Evolutionary conservation across 2,329 filamentous ascomycete species (phyloP), one percentile per base, ranked within the genome.

Genomic region (Metarhizium album): DNA sequence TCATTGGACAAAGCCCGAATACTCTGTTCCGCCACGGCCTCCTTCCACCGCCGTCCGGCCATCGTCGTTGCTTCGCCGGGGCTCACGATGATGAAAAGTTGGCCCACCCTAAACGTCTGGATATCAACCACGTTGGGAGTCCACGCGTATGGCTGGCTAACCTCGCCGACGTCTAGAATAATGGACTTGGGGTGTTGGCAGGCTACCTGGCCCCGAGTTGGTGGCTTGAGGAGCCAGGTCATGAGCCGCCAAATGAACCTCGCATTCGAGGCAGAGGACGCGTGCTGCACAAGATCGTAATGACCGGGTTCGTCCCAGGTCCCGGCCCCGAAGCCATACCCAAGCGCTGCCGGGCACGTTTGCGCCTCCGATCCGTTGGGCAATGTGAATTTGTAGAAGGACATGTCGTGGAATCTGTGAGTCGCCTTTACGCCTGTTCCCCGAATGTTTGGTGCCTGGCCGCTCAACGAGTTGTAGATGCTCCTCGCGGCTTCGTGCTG

Each of bases 1-100:
- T 69, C 68, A 3, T 75, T 65, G 2, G 71, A 58, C 9, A 77
- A 68, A 1, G 71, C 59, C 11, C 58, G 53, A 1, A 64, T 59
- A 5, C 76, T 77, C 42, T 79, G 74, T 2, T 68, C 66, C 20
- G 74, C 71, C 49, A 93, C 74, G 2, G 87, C 84, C 53, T 79
- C 74, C 59, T 85, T 86, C 90, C 90, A 96, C 33, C 90, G 80
- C 11, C 90, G 80, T 1, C 90, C 90, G 1, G 87, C 79, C 90
- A 95, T 96, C 8, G 90, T 95, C 0, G 87, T 93, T 1, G 87
- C 88, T 68, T 96, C 90, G 45, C 88, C 87, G 0, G 90, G 85
- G 27, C 84, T 85, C n/a, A 95, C 78, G 56, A 95, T 83, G 56
- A 95, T 86, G 54, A 94, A 73, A 46, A 95, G 70, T 60, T 94